Evolutionary conservation across 352 stramenopile genomes (phyloP), one percentile per base, ranked within the genome.

Genomic region (Pythium brachiatum): DNA sequence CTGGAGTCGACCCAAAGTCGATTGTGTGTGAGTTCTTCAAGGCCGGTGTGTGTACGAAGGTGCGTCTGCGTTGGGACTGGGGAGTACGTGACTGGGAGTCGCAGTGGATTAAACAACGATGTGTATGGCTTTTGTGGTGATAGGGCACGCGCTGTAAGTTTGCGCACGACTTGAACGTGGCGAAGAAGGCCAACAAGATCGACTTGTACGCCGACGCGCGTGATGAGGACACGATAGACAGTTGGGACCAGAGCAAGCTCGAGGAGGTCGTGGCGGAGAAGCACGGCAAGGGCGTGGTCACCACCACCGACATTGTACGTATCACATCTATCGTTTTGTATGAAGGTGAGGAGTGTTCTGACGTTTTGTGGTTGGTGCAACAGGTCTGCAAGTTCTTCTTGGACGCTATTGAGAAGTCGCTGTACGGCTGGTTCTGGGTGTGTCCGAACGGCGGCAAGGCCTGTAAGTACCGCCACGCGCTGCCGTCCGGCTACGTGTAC

Each of bases 351-450:
- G 18, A 9, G 13, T 29, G 50, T 39, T 55, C 31, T 52, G 3
- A 60, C 31, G 25, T 2, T n/a, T 53, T 25, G n/a, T 4, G n/a
- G 34, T 52, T 12, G 23, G 11, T 23, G 13, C 44, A 16, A 29
- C 61, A 82, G 70, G 73, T 85, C 18, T 96, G 88, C 74, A 94
- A 94, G 59, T 76, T 92, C 69, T 96, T 96, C 60, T 73, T 96
- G 69, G 88, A 96, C 59, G 88, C 88, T 23, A 96, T 96, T 51
- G 88, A 96, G 56, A 93, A 93, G 72, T 90, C 82, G 25, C 70
- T 93, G 53, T 96, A 96, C 62, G 88, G 88, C 23, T 96, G 88
- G 88, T 96, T 96, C 73, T 96, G 88, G 88, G 78, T 89, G 15
- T 96, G 88, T 59, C 88, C 88, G 41, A 95, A 95, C 60, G 88